Conservation (phyloP, 257 asterid species). For the Linaria vulgaris region DNA sequence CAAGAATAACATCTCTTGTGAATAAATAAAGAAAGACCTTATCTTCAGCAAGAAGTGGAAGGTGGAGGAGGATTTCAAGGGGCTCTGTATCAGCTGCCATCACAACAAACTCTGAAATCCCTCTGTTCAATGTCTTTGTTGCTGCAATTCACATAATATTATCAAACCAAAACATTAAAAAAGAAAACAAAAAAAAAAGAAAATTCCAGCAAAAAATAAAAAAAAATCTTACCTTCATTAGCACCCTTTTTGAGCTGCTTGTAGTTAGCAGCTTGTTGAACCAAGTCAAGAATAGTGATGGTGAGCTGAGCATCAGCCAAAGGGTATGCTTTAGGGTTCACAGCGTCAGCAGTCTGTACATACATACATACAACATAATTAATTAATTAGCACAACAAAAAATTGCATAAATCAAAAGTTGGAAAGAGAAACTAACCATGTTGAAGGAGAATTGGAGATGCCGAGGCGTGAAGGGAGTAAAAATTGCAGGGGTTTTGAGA, state of each 20-base stretch:
- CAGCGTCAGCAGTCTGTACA: slow-evolving; percentile 65
- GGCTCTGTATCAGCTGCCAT: slow-evolving; percentile 98
- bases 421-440: background rate
- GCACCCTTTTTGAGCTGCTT: slow-evolving; percentile 97
- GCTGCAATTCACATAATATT: slow-evolving; percentile 54
- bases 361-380: background rate
- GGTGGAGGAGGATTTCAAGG: slow-evolving; percentile 90
- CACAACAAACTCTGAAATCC: slow-evolving; percentile 87
- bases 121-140: slow-evolving; percentile 88
- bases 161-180: background rate
- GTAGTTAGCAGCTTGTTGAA: slow-evolving; percentile 87
- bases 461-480: background rate
- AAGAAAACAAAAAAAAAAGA: background rate
- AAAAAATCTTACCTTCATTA: slow-evolving; percentile 61
- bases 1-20: slow-evolving; percentile 64
- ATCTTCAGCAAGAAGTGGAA: slow-evolving; percentile 93
- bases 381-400: background rate
- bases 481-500: background rate
- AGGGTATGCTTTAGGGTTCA: slow-evolving; percentile 89
- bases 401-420: background rate
- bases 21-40: slow-evolving; percentile 53
- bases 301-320: slow-evolving; percentile 83
- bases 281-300: slow-evolving; percentile 76
- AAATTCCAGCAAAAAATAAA: background rate
- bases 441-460: background rate